phyloP scores from a whole-genome alignment of 2,329 filamentous ascomycete species.

The Madurella fahalii region DNA sequence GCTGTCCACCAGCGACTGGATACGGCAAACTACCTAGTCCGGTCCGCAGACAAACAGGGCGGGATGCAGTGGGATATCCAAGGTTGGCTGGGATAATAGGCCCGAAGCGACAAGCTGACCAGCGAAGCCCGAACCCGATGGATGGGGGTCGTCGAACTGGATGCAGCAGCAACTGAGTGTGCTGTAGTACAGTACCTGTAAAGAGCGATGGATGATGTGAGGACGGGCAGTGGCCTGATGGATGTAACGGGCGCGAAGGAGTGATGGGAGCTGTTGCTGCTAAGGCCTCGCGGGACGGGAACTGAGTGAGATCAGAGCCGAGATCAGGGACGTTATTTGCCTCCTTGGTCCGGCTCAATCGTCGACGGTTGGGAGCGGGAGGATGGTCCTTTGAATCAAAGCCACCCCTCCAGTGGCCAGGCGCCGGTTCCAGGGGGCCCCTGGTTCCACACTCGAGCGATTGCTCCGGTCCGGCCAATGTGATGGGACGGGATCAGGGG shows the following conservation, averaged over 20 bases:
- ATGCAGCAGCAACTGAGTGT: neutral
- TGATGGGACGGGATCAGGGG: constrained; percentile 4
- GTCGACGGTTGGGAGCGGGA: neutral
- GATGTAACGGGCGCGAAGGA: too few relatives aligned
- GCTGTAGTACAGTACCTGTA: neutral
- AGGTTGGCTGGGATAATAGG: constrained; percentile 19
- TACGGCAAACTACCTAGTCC: constrained; percentile 3
- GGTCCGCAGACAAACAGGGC: constrained; percentile 11
- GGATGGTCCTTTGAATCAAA: constrained; percentile 1
- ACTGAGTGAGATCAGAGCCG: too few relatives aligned
- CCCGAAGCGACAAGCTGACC: constrained; percentile 18
- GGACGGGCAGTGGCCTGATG: too few relatives aligned
- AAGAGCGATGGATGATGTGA: too few relatives aligned
- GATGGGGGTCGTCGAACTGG: neutral
- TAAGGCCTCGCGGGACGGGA: too few relatives aligned
- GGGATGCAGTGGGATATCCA: constrained; percentile 3
- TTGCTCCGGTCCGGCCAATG: constrained; percentile 16
- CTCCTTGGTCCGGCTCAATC: neutral
- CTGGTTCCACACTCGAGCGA: constrained; percentile 8
- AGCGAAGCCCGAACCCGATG: neutral
- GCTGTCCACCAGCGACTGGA: constrained; percentile 4
- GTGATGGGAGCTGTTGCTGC: too few relatives aligned
- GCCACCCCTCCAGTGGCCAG: constrained; percentile 11
- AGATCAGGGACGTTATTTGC: too few relatives aligned
- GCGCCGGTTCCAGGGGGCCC: constrained; percentile 12